Conservation (phyloP, 2,329 filamentous ascomycete species). For the Fusarium sp. region DNA sequence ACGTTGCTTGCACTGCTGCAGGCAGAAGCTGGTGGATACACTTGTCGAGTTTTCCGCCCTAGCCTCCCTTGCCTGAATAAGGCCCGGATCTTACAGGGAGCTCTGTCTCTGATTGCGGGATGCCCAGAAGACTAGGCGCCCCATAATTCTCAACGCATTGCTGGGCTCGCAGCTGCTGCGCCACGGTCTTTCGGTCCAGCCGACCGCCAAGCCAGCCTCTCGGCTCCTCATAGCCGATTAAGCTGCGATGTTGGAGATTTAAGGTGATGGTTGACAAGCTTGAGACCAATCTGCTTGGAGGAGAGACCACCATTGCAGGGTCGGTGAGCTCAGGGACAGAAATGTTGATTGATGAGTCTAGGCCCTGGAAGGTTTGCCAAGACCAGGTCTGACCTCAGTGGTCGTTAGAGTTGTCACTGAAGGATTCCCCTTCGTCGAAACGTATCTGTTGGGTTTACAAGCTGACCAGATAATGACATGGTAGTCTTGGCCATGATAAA, state of each 20-base stretch:
- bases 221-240: slow-evolving; percentile 49
- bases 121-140: slow-evolving; percentile 42
- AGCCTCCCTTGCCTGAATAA: slow-evolving; percentile 38
- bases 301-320: slow-evolving; percentile 31
- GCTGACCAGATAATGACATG: slow-evolving; percentile 16
- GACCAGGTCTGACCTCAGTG: slow-evolving; percentile 17
- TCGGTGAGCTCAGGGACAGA: slow-evolving; percentile 31
- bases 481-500: slow-evolving; percentile 22
- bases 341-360: slow-evolving; percentile 24
- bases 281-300: slow-evolving; percentile 37
- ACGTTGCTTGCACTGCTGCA: slow-evolving; percentile 19
- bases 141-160: slow-evolving; percentile 47
- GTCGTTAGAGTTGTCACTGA: slow-evolving; percentile 34
- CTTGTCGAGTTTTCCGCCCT: slow-evolving; percentile 35
- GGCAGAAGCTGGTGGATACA: slow-evolving; percentile 39
- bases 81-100: slow-evolving; percentile 38
- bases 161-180: slow-evolving; percentile 45
- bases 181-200: slow-evolving; percentile 48
- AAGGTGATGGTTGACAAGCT: slow-evolving; percentile 35
- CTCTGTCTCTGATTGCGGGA: slow-evolving; percentile 39
- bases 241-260: slow-evolving; percentile 41
- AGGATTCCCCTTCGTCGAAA: slow-evolving; percentile 31
- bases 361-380: slow-evolving; percentile 33
- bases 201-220: slow-evolving; percentile 50
- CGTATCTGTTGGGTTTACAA: slow-evolving; percentile 15